Evolutionary conservation across 768 basidiomycete species (phyloP).

Genomic region (Leccinum sublutescens): DNA sequence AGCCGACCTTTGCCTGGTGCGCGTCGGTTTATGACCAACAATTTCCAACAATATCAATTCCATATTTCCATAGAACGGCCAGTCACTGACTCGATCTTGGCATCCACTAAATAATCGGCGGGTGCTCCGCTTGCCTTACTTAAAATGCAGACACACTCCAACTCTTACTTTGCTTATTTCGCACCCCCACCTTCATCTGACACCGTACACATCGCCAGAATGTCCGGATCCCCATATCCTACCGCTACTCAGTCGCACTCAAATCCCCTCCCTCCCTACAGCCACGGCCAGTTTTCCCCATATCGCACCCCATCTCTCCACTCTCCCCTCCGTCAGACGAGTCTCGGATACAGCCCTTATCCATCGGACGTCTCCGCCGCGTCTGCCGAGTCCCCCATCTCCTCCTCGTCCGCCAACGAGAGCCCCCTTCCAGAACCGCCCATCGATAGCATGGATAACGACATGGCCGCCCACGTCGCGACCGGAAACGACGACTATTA

Average conservation of each 20-base stretch:
- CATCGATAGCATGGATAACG: conserved; percentile 35
- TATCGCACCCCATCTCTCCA: conserved; percentile 20
- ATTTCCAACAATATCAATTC: conserved; percentile 37
- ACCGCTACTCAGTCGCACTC: conserved; percentile 19
- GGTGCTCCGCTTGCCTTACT: conserved; percentile 17
- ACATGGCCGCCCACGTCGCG: conserved; percentile 25
- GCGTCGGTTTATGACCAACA: conserved; percentile 34
- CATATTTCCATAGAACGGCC: conserved; percentile 34
- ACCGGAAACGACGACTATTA: conserved; percentile 29
- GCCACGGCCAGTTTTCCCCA: conserved; percentile 22
- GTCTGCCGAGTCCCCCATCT: conserved; percentile 39
- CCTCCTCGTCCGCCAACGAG: conserved; percentile 39
- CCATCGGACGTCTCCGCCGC: conserved; percentile 37
- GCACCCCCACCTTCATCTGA: conserved; percentile 20
- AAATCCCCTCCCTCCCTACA: conserved; percentile 13
- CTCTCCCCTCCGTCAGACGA: conserved; percentile 14
- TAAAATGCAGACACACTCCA: conserved; percentile 31
- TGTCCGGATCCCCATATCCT: conserved; percentile 25
- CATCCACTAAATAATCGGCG: conserved; percentile 18
- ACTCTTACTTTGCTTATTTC: conserved; percentile 21
- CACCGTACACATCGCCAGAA: conserved; percentile 17
- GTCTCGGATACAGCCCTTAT: conserved; percentile 35
- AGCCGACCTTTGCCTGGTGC: conserved; percentile 30
- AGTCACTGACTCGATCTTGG: conserved; percentile 17
- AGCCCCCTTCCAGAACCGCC: conserved; percentile 40